Evolutionary conservation across 129 eudicot genomes (phyloP).

Genomic region (Pulicaria dysenterica): DNA sequence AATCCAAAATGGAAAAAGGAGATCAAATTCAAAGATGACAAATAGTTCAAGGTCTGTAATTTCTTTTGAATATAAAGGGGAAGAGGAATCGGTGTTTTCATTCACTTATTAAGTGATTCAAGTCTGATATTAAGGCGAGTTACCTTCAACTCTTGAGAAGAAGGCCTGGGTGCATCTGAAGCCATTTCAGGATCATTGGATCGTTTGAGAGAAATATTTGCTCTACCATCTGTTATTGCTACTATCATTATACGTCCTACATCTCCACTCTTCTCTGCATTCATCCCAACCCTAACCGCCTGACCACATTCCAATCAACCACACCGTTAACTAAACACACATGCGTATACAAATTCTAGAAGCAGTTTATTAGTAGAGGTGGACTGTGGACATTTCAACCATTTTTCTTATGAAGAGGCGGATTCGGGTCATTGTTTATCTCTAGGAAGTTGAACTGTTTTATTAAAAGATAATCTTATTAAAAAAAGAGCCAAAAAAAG

Average conservation of each 20-base stretch:
- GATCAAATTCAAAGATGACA: background rate
- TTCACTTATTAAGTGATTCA: background rate
- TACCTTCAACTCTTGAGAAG: conserved; percentile 88
- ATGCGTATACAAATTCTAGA: background rate
- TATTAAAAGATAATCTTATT: background rate
- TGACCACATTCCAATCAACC: conserved; percentile 28
- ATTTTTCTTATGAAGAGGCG: background rate
- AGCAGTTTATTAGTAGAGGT: background rate
- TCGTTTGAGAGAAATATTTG: conserved; percentile 91
- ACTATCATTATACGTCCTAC: conserved; percentile 98
- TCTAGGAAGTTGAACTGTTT: background rate
- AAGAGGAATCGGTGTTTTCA: background rate
- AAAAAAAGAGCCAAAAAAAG: too few relatives aligned
- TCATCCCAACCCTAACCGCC: conserved; percentile 96
- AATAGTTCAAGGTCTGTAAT: background rate
- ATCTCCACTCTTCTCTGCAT: conserved; percentile 98
- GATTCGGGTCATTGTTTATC: background rate
- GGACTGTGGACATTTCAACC: background rate
- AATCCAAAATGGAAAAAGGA: background rate
- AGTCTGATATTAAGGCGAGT: background rate
- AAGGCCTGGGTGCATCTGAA: conserved; percentile 74
- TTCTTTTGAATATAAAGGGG: too few relatives aligned
- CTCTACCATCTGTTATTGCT: conserved; percentile 96
- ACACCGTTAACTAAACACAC: background rate
- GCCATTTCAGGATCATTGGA: conserved; percentile 82